Base-by-base conservation (phyloP, 805 yeast genomes). In the Tetrapisispora pingtungensis region DNA sequence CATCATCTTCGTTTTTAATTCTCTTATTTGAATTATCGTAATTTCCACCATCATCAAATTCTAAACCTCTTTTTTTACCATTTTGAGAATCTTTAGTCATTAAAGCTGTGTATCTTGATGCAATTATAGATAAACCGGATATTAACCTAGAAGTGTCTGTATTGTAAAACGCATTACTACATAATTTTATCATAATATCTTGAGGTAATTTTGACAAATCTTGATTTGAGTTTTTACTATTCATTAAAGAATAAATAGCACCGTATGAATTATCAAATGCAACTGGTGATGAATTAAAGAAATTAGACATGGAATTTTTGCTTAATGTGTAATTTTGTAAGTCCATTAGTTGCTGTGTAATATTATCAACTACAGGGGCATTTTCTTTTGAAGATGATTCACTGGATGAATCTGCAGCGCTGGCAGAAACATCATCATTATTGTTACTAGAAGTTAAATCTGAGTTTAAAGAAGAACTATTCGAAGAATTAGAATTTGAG, bases 201-300 rank as follows among this genome's bases (percentile, higher is more conserved):
- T 73, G 74, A 5, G 93, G 82, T 7, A 93, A 66, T 10, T 75
- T 66, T 2, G 85, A 71, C 44, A 86, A 75, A 59, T 90, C 90
- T 57, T 86, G 82, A 33, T 72, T 72, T 28, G 77, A 72, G 46
- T 85, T 66, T 41, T 80, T 80, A 55, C 81, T 78, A 34, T 68
- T 64, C 28, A 83, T 80, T 46, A 90, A 70, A 24, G 81, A 75
- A 59, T 77, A 93, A 35, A 89, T 65, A 14, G 80, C 68, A 42
- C 81, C 74, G 59, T 81, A 85, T n/a, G 71, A 62, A 43, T 64
- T 62, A 46, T 65, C 66, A 30, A 66, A 61, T 1, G 75, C 67
- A 46, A 61, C 45, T 38, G 67, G 49, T 48, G 68, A 58, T 28
- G 61, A 56, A 39, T 65, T 62, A 36, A 63, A 59, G 37, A 67